Evolutionary conservation across 2,329 filamentous ascomycete species (phyloP).

Genomic region (Ophiostoma sp.): DNA sequence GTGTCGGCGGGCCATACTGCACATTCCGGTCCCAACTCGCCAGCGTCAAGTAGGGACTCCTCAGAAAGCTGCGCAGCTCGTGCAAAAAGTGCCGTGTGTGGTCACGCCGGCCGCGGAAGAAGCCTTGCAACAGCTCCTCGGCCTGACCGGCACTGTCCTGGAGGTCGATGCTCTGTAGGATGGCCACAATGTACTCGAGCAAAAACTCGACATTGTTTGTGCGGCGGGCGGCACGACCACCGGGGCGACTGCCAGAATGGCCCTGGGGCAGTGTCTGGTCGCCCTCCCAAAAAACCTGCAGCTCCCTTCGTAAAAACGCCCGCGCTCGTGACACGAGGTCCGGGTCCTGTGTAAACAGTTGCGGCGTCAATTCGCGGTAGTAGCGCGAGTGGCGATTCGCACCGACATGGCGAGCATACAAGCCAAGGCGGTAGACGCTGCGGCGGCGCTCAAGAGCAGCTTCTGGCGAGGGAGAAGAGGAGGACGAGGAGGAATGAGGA

Average conservation of each 20-base stretch:
- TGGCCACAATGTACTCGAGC: slow-evolving; percentile 80
- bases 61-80: slow-evolving; percentile 78
- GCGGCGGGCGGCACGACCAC: slow-evolving; percentile 31
- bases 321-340: slow-evolving; percentile 74
- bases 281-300: slow-evolving; percentile 69
- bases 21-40: slow-evolving; percentile 79
- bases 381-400: slow-evolving; percentile 77
- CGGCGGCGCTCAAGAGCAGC: slow-evolving; percentile 59
- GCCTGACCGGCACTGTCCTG: slow-evolving; percentile 77
- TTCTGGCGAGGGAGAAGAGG: slow-evolving; percentile 27
- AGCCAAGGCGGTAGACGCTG: slow-evolving; percentile 68
- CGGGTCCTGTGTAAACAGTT: slow-evolving; percentile 62
- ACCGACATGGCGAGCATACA: slow-evolving; percentile 80
- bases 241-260: background rate
- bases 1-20: slow-evolving; percentile 56
- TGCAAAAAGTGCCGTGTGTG: slow-evolving; percentile 78
- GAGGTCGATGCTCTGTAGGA: slow-evolving; percentile 79
- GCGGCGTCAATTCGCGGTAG: slow-evolving; percentile 70
- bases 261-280: slow-evolving; percentile 28
- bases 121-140: slow-evolving; percentile 75
- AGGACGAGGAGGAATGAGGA: background rate
- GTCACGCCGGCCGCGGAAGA: slow-evolving; percentile 63
- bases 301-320: slow-evolving; percentile 78
- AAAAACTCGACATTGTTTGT: slow-evolving; percentile 72
- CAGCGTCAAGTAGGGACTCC: slow-evolving; percentile 73